Evolutionary conservation across 2,329 filamentous ascomycete species (phyloP).

Genomic region (Stagonosporopsis vannaccii): DNA sequence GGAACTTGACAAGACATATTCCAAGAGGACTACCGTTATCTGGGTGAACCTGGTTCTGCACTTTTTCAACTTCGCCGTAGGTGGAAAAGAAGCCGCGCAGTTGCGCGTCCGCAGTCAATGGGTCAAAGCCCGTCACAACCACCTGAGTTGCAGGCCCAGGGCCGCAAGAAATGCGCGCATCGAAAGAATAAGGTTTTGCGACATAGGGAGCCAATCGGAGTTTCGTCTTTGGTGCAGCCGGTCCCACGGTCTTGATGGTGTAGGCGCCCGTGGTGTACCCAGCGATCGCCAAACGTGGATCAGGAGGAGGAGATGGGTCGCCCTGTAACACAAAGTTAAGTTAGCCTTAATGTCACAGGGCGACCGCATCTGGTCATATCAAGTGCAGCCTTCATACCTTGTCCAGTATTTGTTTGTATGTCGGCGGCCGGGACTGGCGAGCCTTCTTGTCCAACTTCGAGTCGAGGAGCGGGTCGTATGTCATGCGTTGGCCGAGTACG

Average conservation of each 20-base stretch:
- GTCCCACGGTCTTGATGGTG: conserved; percentile 61
- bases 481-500: conserved; percentile 64
- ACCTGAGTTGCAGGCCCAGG: conserved; percentile 90
- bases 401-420: conserved; percentile 61
- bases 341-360: conserved; percentile 52
- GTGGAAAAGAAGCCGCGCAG: conserved; percentile 77
- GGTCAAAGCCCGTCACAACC: conserved; percentile 95
- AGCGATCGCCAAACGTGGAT: conserved; percentile 78
- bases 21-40: conserved; percentile 93
- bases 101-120: conserved; percentile 80
- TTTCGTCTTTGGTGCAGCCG: conserved; percentile 71
- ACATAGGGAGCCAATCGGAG: conserved; percentile 78
- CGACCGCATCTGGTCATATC: conserved; percentile 46
- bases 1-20: conserved; percentile 89
- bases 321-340: conserved; percentile 64
- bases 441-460: conserved; percentile 62
- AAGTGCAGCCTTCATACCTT: conserved; percentile 51
- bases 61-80: conserved; percentile 87
- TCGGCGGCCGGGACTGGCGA: conserved; percentile 53
- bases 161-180: conserved; percentile 82
- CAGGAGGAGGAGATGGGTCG: conserved; percentile 79
- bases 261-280: conserved; percentile 64
- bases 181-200: conserved; percentile 81
- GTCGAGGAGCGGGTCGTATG: conserved; percentile 70
- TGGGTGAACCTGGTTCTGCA: conserved; percentile 94